phyloP scores from a whole-genome alignment of 163 green algal species.

The Chlorella variabilis region DNA sequence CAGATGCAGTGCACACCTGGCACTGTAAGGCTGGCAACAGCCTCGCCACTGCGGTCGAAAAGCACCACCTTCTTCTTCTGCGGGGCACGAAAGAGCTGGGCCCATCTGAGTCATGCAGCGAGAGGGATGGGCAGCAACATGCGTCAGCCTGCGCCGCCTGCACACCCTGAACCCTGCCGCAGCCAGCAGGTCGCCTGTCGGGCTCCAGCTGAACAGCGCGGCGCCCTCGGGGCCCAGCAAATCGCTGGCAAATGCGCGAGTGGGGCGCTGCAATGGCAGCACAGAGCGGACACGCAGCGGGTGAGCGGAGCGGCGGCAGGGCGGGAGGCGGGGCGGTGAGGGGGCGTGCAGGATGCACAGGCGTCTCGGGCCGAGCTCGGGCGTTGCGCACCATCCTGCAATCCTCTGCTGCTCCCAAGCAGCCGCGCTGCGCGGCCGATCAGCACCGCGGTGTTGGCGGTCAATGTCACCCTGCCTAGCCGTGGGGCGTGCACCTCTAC shows the following conservation, averaged over 20 bases:
- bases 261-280: constrained; percentile 1
- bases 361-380: no score
- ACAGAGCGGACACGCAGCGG: no score
- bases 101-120: no score
- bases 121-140: neutral
- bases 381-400: no score
- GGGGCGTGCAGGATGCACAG: no score
- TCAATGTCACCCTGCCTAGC: no score
- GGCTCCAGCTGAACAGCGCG: constrained; percentile 12
- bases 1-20: constrained; percentile 14
- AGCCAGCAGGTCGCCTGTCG: constrained; percentile 14
- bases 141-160: neutral
- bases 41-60: constrained; percentile 64
- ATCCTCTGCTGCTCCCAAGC: no score
- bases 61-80: constrained; percentile 69
- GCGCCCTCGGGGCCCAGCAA: constrained; percentile 17
- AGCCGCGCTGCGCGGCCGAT: no score
- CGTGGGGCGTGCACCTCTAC: neutral
- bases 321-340: neutral
- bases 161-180: constrained; percentile 11
- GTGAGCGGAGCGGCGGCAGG: neutral
- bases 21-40: constrained; percentile 65
- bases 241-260: constrained; percentile 9
- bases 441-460: no score
- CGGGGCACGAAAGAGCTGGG: no score